Conservation (phyloP, 495 filamentous ascomycete genomes). For the Evansstolkia leycettana region DNA sequence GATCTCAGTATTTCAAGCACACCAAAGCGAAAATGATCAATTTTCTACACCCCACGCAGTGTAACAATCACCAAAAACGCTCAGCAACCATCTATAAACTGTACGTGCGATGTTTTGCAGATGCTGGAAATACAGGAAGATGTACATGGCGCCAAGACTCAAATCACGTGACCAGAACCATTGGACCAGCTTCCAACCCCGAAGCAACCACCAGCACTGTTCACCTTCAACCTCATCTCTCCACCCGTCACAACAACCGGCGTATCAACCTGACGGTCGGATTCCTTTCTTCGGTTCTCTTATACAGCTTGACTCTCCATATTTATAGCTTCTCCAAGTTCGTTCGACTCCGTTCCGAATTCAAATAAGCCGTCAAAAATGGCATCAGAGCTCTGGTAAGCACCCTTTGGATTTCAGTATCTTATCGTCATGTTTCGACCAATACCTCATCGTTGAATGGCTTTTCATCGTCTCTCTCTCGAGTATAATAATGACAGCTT, state of each 20-base stretch:
- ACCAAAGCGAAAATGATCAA: too few species aligned
- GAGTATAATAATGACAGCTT: too few species aligned
- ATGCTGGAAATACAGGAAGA: too few species aligned
- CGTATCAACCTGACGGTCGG: conserved; percentile 19
- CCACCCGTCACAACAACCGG: conserved; percentile 19
- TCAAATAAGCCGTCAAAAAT: conserved; percentile 30
- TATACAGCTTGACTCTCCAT: conserved; percentile 6
- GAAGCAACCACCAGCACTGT: conserved; percentile 30
- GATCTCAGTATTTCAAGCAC: too few species aligned
- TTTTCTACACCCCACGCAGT: too few species aligned
- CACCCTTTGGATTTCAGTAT: conserved; percentile 10
- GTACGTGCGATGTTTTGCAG: too few species aligned
- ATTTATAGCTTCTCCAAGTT: too few species aligned
- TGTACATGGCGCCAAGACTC: conserved; percentile 20
- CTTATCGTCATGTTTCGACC: conserved; percentile 17
- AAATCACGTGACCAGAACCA: conserved; percentile 16
- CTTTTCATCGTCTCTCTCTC: too few species aligned
- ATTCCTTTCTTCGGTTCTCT: conserved; percentile 13
- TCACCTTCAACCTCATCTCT: conserved; percentile 29
- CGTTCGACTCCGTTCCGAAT: conserved; percentile 3
- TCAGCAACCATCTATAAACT: too few species aligned
- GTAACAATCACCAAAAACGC: too few species aligned
- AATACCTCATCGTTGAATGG: too few species aligned
- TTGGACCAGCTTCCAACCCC: conserved; percentile 11
- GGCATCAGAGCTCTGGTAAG: conserved; percentile 57